Conservation (phyloP, 2,329 filamentous ascomycete genomes). For the Apiospora pterosperma region DNA sequence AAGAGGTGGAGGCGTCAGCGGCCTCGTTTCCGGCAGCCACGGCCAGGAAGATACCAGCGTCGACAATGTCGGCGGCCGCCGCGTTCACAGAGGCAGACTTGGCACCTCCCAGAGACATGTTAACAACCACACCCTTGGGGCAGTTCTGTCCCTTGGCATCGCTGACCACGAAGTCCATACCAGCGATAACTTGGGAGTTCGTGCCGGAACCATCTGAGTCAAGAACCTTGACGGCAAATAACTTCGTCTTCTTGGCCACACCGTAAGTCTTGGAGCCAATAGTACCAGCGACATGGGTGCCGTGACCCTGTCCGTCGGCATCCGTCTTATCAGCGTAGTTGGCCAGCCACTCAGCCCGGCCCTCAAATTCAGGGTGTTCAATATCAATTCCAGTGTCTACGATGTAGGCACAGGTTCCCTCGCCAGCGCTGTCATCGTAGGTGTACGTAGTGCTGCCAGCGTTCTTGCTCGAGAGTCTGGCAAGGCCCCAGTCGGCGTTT, state of each 20-base stretch:
- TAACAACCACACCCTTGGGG: constrained; percentile 45
- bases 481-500: constrained; percentile 40
- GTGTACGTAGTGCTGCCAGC: constrained; percentile 32
- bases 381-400: constrained; percentile 52
- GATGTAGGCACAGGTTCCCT: constrained; percentile 46
- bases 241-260: constrained; percentile 38
- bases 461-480: constrained; percentile 38
- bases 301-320: constrained; percentile 37
- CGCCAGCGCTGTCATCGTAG: constrained; percentile 39
- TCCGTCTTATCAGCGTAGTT: constrained; percentile 30
- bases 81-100: constrained; percentile 45
- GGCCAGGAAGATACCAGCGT: constrained; percentile 47
- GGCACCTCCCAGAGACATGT: constrained; percentile 55
- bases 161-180: constrained; percentile 38
- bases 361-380: constrained; percentile 41
- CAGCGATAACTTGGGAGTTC: constrained; percentile 40
- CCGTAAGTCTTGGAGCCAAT: constrained; percentile 41
- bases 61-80: constrained; percentile 44
- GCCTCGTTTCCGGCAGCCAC: constrained; percentile 54
- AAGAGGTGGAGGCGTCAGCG: constrained; percentile 38
- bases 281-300: constrained; percentile 44
- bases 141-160: constrained; percentile 32
- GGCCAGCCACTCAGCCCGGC: constrained; percentile 33
- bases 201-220: constrained; percentile 32
- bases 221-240: constrained; percentile 46